Base-by-base conservation (phyloP, 1,139 yeast species). In the Geotrichum bryndzae region DNA sequence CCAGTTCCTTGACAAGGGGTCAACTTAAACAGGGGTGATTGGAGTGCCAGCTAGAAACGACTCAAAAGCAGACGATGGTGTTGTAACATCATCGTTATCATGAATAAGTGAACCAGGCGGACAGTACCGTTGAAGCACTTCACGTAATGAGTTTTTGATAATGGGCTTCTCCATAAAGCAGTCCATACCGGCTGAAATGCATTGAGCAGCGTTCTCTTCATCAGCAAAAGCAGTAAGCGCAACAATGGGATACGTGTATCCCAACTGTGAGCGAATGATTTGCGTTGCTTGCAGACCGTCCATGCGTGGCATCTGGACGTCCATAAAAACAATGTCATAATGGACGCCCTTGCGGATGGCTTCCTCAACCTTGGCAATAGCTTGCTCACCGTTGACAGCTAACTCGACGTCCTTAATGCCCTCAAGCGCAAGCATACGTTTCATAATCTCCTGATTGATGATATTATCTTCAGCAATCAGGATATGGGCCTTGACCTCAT, bases 401-500 rank as follows among this genome's bases (percentile, higher is more conserved):
- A 90, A 76, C 6, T 86, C 86, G 54, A 94, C 31, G 18, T 18
- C 18, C 18, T 18, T 18, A 18, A 18, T 18, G 18, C 18, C 18
- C 18, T 79, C 41, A 54, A 90, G 77, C 63, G 81, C 81, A 64
- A 94, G 79, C 96, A 92, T 90, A 63, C 97, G 78, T 68, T 82
- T 85, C 68, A 91, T 88, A 45, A 94, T 96, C 72, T 90, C 96
- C 73, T 91, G 97, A 71, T 94, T 92, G 15, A 94, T 96, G 67
- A 82, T 78, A 69, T 94, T 94, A 72, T 94, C 99, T 71, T 94
- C 99, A 0, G 97, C 98, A n/a, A 94, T 94, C 62, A 94, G 79
- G 27, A 94, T 85, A 2, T 23, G 53, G 4, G 57, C 57, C 25
- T 51, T 51, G 27, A 57, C 6, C 15, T 35, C 41, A 35, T 35